Conservation (phyloP, 1,284 basidiomycete species). For the Apiotrichum brassicae region DNA sequence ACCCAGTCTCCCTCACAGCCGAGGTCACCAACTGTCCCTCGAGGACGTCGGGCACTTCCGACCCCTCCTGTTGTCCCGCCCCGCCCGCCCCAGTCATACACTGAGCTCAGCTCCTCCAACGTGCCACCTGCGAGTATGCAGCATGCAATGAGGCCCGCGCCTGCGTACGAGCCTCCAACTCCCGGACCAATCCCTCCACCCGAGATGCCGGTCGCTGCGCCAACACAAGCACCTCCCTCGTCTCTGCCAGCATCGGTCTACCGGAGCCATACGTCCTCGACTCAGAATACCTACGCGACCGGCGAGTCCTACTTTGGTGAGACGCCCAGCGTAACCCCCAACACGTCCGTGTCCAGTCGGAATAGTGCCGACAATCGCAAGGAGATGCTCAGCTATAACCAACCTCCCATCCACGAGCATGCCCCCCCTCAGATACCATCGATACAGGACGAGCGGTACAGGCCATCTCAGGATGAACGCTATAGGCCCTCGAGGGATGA, state of each 20-base stretch:
- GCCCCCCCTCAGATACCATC: no score
- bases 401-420: no score
- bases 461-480: no score
- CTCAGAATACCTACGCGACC: not conserved
- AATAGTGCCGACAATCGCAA: not conserved
- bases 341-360: not conserved
- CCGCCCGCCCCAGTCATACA: not conserved
- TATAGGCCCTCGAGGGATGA: no score
- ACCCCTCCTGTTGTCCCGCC: not conserved
- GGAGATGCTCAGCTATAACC: not conserved
- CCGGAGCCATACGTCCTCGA: not conserved
- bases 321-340: not conserved
- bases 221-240: no score
- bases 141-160: not conserved
- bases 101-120: not conserved
- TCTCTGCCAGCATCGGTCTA: not conserved
- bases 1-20: no score
- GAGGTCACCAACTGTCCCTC: not conserved
- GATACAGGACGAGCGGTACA: no score
- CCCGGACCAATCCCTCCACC: not conserved
- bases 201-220: no score
- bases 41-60: not conserved
- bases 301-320: constrained; percentile 2
- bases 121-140: not conserved
- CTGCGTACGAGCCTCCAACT: not conserved